Evolutionary conservation across 495 filamentous ascomycete species (phyloP).

Genomic region (Parathielavia appendiculata): DNA sequence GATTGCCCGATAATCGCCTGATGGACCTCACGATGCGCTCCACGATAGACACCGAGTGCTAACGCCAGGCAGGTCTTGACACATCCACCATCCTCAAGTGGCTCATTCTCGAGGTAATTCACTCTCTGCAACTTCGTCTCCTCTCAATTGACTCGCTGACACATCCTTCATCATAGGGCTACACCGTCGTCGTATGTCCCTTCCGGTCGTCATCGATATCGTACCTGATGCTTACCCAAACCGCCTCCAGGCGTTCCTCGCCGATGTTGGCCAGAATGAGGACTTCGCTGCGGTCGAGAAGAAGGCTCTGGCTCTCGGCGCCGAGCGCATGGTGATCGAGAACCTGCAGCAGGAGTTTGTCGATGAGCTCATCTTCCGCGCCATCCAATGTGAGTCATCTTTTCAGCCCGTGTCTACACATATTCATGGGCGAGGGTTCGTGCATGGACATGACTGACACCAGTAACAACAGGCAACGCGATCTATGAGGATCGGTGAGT

Average conservation of each 20-base stretch:
- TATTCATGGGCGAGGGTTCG: too few species aligned
- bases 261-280: conserved; percentile 53
- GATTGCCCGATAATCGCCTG: too few species aligned
- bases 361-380: conserved; percentile 80
- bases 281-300: conserved; percentile 49
- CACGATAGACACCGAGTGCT: conserved; percentile 1
- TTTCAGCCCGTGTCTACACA: too few species aligned
- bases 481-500: conserved; percentile 66
- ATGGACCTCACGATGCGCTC: too few species aligned
- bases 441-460: too few species aligned
- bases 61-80: conserved; percentile 50
- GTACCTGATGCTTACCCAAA: too few species aligned
- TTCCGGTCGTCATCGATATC: too few species aligned
- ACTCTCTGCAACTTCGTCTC: too few species aligned
- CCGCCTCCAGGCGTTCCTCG: conserved; percentile 36
- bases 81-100: conserved; percentile 56
- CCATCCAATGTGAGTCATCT: conserved; percentile 57
- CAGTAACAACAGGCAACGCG: conserved; percentile 50
- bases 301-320: conserved; percentile 67
- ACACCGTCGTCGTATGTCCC: conserved; percentile 27
- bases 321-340: conserved; percentile 56
- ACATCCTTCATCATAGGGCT: conserved; percentile 19
- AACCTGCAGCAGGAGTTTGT: conserved; percentile 74
- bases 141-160: conserved; percentile 32
- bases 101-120: conserved; percentile 55